Evolutionary conservation across 352 stramenopile species (phyloP).

Genomic region (Globisporangium nagaii): DNA sequence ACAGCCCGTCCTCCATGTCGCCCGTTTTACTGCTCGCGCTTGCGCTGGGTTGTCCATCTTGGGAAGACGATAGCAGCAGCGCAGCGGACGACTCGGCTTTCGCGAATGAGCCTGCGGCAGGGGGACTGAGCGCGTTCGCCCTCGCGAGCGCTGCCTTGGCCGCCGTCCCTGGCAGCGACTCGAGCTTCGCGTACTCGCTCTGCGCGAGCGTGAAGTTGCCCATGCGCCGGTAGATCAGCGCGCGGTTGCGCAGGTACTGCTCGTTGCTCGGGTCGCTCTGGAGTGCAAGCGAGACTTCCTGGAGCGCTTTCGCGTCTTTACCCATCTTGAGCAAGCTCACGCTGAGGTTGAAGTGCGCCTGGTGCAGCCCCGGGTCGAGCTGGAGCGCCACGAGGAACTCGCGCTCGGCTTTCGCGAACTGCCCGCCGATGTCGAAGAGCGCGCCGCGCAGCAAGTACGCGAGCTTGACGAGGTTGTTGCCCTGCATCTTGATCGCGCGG

Average conservation of each 20-base stretch:
- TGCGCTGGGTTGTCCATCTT: not conserved
- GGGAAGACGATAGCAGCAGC: not conserved
- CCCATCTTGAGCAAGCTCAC: constrained; percentile 43
- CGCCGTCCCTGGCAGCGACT: constrained; percentile 1
- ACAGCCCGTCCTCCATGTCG: constrained; percentile 55
- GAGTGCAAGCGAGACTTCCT: constrained; percentile 33
- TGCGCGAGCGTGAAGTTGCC: constrained; percentile 38
- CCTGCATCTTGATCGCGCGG: constrained; percentile 38
- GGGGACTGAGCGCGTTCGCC: not conserved
- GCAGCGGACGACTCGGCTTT: constrained; percentile 5
- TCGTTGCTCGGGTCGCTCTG: constrained; percentile 29
- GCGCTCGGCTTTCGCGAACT: constrained; percentile 35
- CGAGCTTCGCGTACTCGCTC: constrained; percentile 43
- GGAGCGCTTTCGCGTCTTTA: constrained; percentile 30
- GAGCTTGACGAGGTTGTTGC: constrained; percentile 61
- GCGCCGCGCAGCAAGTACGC: constrained; percentile 51
- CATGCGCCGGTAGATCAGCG: constrained; percentile 52
- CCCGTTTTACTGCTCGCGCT: constrained; percentile 8
- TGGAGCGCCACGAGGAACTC: constrained; percentile 37
- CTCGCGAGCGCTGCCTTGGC: not conserved
- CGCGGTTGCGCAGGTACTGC: constrained; percentile 48
- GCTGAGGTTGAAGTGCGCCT: constrained; percentile 63
- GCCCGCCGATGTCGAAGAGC: constrained; percentile 43
- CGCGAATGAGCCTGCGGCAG: not conserved
- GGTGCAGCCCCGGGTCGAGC: constrained; percentile 47